phyloP scores from a whole-genome alignment of 176 grass and related monocot species.

The Oryza punctata region DNA sequence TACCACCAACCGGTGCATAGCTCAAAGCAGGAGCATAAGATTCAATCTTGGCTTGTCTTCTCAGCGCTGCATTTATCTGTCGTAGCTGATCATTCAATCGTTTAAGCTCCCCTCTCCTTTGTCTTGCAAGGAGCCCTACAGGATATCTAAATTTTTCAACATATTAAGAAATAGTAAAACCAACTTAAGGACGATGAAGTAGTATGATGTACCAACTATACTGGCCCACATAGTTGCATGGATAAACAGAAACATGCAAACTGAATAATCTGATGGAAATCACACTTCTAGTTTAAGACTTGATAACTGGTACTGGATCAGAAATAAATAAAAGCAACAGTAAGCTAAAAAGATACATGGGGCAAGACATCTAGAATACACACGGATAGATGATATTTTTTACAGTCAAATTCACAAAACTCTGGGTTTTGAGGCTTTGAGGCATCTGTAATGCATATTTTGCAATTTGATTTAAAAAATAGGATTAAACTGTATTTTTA shows the following conservation, averaged over 20 bases:
- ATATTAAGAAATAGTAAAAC: background rate
- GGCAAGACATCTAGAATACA: background rate
- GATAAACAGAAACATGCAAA: background rate
- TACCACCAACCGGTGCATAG: constrained; percentile 88
- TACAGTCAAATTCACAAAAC: background rate
- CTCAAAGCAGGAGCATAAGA: constrained; percentile 92
- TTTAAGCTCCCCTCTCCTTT: constrained; percentile 84
- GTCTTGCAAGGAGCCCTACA: constrained; percentile 86
- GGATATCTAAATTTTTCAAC: constrained; percentile 30
- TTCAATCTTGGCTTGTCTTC: constrained; percentile 97
- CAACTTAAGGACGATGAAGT: background rate
- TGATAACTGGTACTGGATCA: background rate
- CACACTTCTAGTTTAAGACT: background rate
- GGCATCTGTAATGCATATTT: background rate
- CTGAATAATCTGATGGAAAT: background rate
- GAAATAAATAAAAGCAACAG: background rate
- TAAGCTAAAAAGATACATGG: background rate
- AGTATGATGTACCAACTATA: background rate
- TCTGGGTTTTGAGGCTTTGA: background rate
- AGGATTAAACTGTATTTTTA: background rate
- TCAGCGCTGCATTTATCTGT: constrained; percentile 93
- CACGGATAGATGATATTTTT: background rate
- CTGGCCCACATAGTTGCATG: background rate
- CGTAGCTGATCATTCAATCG: constrained; percentile 88
- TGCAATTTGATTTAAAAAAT: too few species aligned